Evolutionary conservation across 371 early-diverging fungal species (phyloP).

Genomic region (Mucor circinelloides): DNA sequence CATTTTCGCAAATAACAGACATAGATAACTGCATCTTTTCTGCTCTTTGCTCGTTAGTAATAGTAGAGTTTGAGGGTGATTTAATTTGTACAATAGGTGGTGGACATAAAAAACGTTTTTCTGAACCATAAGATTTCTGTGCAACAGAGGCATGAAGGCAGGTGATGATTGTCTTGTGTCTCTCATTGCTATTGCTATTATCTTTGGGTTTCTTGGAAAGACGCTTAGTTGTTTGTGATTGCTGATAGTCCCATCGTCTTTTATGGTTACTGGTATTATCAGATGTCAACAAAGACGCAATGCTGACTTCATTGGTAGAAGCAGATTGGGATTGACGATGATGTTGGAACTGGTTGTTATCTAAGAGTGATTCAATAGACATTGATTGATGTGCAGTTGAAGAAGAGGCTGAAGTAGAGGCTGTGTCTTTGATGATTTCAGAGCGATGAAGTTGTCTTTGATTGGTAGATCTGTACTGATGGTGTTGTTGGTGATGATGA

Average conservation of each 20-base stretch:
- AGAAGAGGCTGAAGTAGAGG: neutral
- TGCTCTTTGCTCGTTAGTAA: slow-evolving; percentile 25
- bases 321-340: slow-evolving; percentile 19
- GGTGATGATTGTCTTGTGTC: slow-evolving; percentile 52
- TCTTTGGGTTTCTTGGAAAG: slow-evolving; percentile 2
- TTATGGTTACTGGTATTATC: slow-evolving; percentile 21
- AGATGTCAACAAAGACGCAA: slow-evolving; percentile 18
- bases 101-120: slow-evolving; percentile 87
- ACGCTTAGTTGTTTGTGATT: neutral
- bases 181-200: neutral
- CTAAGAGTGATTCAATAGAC: slow-evolving; percentile 39
- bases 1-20: slow-evolving; percentile 64
- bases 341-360: slow-evolving; percentile 11
- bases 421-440: neutral
- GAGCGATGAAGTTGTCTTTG: neutral
- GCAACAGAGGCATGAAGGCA: slow-evolving; percentile 74
- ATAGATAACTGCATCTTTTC: slow-evolving; percentile 60
- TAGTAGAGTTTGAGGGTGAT: slow-evolving; percentile 29
- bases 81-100: slow-evolving; percentile 70
- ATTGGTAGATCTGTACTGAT: neutral
- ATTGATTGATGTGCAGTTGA: slow-evolving; percentile 15
- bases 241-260: slow-evolving; percentile 15
- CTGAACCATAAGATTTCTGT: slow-evolving; percentile 89
- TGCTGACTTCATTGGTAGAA: slow-evolving; percentile 16
- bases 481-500: neutral